phyloP scores from a whole-genome alignment of 2,329 filamentous ascomycete genomes.

The Botrytis byssoidea region DNA sequence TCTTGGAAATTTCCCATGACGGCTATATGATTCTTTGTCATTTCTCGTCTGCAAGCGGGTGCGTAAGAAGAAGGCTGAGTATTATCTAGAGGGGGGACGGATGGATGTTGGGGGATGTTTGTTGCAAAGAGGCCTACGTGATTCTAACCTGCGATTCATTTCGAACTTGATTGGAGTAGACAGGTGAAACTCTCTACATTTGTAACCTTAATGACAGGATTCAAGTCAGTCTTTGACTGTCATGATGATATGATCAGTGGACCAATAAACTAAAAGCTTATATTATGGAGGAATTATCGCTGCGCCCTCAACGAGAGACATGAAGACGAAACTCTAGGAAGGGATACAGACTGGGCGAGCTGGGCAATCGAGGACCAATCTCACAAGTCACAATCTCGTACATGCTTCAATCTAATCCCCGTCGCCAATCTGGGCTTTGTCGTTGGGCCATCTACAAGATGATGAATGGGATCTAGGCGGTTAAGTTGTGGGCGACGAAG shows the following conservation, averaged over 20 bases:
- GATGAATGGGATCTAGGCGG: slow-evolving; percentile 1
- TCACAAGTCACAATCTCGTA: slow-evolving; percentile 1
- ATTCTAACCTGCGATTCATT: neutral
- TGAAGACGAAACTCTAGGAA: neutral
- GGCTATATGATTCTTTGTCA: neutral
- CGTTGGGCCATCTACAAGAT: neutral
- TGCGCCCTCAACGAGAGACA: slow-evolving; percentile 18
- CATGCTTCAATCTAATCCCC: slow-evolving; percentile 2
- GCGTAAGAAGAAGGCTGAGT: slow-evolving; percentile 14
- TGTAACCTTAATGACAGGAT: slow-evolving; percentile 6
- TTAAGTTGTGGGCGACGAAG: neutral
- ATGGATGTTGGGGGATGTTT: neutral
- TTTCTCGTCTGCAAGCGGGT: slow-evolving; percentile 14
- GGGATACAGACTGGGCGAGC: neutral
- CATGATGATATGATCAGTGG: slow-evolving; percentile 3
- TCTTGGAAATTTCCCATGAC: neutral
- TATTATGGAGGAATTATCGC: slow-evolving; percentile 5
- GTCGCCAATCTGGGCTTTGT: neutral
- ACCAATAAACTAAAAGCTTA: slow-evolving; percentile 5
- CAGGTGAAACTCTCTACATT: neutral
- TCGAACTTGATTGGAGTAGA: slow-evolving; percentile 4
- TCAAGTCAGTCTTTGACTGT: neutral
- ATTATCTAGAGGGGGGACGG: neutral
- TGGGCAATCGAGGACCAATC: neutral
- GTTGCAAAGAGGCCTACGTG: slow-evolving; percentile 2